Conservation (phyloP, 176 grass and related monocot genomes). For the Triticum dicoccoides region DNA sequence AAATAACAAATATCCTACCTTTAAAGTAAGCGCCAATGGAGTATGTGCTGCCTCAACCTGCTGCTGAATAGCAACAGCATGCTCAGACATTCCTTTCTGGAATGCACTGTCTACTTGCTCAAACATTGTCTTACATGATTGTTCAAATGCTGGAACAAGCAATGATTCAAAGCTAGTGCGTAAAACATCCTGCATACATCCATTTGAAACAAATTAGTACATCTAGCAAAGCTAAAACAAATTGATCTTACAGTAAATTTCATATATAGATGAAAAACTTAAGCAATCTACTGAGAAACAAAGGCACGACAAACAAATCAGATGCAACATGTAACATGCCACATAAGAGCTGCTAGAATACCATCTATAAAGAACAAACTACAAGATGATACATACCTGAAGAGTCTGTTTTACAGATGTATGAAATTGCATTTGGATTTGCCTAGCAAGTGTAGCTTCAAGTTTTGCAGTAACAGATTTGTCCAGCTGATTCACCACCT, state of each 20-base stretch:
- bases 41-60: conserved; percentile 81
- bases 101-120: conserved; percentile 95
- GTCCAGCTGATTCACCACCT: conserved; percentile 85
- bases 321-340: neutral
- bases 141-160: conserved; percentile 92
- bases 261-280: neutral
- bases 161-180: conserved; percentile 69
- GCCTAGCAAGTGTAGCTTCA: conserved; percentile 80
- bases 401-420: conserved; percentile 84
- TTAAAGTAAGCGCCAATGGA: conserved; percentile 81
- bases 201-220: conserved; percentile 27
- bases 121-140: conserved; percentile 91
- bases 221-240: conserved; percentile 6
- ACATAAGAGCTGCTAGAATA: conserved; percentile 9
- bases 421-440: conserved; percentile 93
- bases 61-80: conserved; percentile 76
- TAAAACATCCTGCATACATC: conserved; percentile 69
- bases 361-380: conserved; percentile 15
- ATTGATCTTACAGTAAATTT: neutral
- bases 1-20: conserved; percentile 44
- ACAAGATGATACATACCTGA: conserved; percentile 52
- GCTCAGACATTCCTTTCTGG: conserved; percentile 97
- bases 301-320: neutral
- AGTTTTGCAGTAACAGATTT: conserved; percentile 90
- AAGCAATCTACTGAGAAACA: conserved; percentile 1